Percentiles rank a stretch among this genome's conserved stretches.
These are phyloP conservation scores for Cryptosporidium sp. DNA, from an alignment of 169 alveolate genomes.

Conservation along the genomic window DNA sequence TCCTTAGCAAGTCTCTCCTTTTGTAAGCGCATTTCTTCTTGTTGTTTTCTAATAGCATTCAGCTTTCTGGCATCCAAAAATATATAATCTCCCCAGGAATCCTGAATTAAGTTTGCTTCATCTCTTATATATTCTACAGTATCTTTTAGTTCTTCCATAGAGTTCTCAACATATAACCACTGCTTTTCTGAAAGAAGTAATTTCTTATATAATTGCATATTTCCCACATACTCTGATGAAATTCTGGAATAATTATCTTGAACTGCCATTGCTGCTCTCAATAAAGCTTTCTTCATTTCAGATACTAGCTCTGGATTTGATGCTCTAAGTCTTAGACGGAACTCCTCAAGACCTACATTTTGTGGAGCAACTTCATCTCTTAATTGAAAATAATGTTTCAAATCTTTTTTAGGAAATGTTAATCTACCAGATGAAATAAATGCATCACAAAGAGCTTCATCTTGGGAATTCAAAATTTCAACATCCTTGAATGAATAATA, in stretches of 20 bases:
- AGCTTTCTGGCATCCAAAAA: conserved; percentile 66
- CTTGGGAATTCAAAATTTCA: conserved; percentile 11
- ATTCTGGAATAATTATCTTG: conserved; percentile 63
- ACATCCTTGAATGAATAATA: conserved; percentile 56
- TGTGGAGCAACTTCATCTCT: conserved; percentile 69
- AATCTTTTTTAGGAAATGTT: conserved; percentile 61
- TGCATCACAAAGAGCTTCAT: conserved; percentile 46
- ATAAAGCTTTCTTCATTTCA: conserved; percentile 64
- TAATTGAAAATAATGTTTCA: conserved; percentile 26
- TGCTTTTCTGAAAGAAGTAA: conserved; percentile 56
- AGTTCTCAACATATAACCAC: conserved; percentile 53
- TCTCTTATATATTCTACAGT: conserved; percentile 63
- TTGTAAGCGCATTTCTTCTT: conserved; percentile 49
- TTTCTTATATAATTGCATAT: conserved; percentile 66
- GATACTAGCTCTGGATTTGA: conserved; percentile 60
- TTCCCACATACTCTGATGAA: conserved; percentile 50
- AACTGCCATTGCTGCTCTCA: conserved; percentile 67
- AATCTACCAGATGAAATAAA: conserved; percentile 45
- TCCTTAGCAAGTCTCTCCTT: conserved; percentile 48
- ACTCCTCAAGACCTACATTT: conserved; percentile 39
- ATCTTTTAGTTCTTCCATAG: conserved; percentile 70
- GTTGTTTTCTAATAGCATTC: conserved; percentile 44
- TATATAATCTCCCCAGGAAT: conserved; percentile 61
- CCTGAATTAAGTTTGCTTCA: conserved; percentile 68
- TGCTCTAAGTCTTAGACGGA: conserved; percentile 52